phyloP scores from a whole-genome alignment of 176 grass and related monocot species.

The Aegilops tauschii region DNA sequence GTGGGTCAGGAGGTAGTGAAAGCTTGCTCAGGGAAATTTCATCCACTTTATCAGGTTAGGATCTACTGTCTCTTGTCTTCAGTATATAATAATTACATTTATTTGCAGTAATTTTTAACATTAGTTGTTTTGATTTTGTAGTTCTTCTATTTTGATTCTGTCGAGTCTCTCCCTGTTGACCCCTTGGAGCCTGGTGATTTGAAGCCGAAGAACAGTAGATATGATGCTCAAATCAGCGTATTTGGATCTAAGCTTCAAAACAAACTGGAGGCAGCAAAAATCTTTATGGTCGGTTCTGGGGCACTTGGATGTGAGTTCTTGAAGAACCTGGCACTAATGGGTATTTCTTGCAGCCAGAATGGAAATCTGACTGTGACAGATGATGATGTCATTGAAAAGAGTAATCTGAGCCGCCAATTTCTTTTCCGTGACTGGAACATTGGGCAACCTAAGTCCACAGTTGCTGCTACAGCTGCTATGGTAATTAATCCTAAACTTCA shows the following conservation, averaged over 20 bases:
- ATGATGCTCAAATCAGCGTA: conserved; percentile 87
- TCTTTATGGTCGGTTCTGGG: conserved; percentile 89
- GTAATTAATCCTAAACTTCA: conserved; percentile 75
- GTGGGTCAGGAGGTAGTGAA: conserved; percentile 93
- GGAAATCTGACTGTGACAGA: conserved; percentile 83
- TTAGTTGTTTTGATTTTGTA: conserved; percentile 43
- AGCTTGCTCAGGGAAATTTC: conserved; percentile 94
- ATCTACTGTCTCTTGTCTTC: not conserved
- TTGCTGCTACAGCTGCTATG: conserved; percentile 78
- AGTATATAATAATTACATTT: conserved; percentile 16
- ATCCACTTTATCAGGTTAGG: conserved; percentile 84
- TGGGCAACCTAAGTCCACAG: conserved; percentile 84
- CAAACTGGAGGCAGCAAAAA: conserved; percentile 77
- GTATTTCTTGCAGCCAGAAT: conserved; percentile 65
- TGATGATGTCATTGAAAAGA: conserved; percentile 97
- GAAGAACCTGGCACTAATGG: conserved; percentile 90
- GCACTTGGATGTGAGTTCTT: conserved; percentile 92
- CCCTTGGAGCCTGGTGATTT: conserved; percentile 60
- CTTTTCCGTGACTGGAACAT: conserved; percentile 97
- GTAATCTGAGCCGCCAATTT: conserved; percentile 96
- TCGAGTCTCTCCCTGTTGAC: conserved; percentile 85
- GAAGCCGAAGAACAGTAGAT: conserved; percentile 63
- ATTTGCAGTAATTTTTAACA: not conserved
- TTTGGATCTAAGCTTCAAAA: conserved; percentile 83
- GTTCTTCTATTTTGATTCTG: conserved; percentile 98